Evolutionary conservation across 768 basidiomycete genomes (phyloP).

Genomic region (Krasilnikovozyma curviuscula): DNA sequence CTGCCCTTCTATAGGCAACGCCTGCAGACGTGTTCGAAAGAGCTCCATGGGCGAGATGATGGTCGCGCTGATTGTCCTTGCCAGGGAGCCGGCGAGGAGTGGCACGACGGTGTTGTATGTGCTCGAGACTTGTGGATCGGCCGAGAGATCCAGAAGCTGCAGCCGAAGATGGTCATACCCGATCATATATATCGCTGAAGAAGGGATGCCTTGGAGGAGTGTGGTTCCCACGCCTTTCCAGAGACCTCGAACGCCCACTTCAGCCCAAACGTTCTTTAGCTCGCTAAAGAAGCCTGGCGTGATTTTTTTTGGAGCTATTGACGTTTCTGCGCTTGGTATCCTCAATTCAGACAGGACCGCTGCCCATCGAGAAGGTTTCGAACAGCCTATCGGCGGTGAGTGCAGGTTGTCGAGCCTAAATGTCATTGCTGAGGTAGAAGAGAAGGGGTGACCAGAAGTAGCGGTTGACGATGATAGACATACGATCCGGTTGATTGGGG

Average conservation of each 20-base stretch:
- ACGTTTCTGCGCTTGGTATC: neutral
- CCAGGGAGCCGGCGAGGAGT: constrained; percentile 60
- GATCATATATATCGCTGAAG: constrained; percentile 82
- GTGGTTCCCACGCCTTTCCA: constrained; percentile 94
- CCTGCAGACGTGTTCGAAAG: constrained; percentile 79
- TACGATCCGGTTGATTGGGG: neutral
- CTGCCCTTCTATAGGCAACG: constrained; percentile 23
- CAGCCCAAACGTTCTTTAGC: constrained; percentile 53
- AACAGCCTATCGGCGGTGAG: neutral
- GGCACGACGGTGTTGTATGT: constrained; percentile 50
- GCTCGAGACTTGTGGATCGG: constrained; percentile 19
- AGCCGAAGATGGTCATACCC: constrained; percentile 65
- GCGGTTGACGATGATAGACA: constrained; percentile 5
- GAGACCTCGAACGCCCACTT: constrained; percentile 63
- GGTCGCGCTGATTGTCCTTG: constrained; percentile 59
- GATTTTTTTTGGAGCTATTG: neutral
- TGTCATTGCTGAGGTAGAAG: constrained; percentile 11
- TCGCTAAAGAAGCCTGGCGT: constrained; percentile 59
- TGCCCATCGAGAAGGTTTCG: constrained; percentile 1
- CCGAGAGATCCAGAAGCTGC: constrained; percentile 13
- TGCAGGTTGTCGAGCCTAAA: neutral
- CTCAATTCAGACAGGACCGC: constrained; percentile 2
- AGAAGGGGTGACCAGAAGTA: constrained; percentile 1
- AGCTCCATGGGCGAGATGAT: constrained; percentile 76
- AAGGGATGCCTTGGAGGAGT: constrained; percentile 78